Evolutionary conservation across 768 basidiomycete genomes (phyloP), one percentile per base, ranked within the genome.

Genomic region (Termitomyces titanicus): DNA sequence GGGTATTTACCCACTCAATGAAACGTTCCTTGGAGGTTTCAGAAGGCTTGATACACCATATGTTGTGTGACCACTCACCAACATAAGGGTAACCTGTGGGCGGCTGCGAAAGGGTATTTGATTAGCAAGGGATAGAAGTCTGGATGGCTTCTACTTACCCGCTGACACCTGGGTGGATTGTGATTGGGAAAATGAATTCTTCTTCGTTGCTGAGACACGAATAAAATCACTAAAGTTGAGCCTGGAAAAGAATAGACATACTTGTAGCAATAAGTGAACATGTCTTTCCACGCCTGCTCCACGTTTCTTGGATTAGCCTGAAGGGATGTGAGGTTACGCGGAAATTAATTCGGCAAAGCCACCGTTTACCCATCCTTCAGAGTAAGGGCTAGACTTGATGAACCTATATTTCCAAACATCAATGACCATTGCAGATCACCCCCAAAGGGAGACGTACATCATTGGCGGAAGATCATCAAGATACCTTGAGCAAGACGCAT

Each of bases 161-260:
- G 63, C 83, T 83, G 22, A 88, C 86, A 61, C 89, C 88, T 1
- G 89, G 88, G 61, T 90, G 89, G 38, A 92, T 87, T 2, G 88
- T 89, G 55, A 90, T 79, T 0, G 87, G 87, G 50, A 88, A 86
- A n/a, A 85, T 77, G 54, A 86, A 85, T 65, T 81, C 76, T 60
- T 81, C 78, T 66, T 85, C 81, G 59, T 84, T 83, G 43, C 82
- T 81, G 53, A 12, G 25, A 55, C 48, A 52, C 49, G 38, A 35
- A 47, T 56, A 51, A 22, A 13, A 35, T 47, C 5, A 22, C 2
- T 29, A n/a, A 13, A 42, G 18, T 18, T 2, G 7, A 15, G 10
- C 31, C n/a, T 44, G 15, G 17, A 10, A 29, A 33, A 17, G 31
- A 34, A 44, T 22, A 31, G 55, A 33, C 62, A 31, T 58, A 81